A percentile compares a stretch with the other conserved stretches of the same genome.
Evolutionary conservation across 768 basidiomycete species (phyloP).

Genomic region (Plicaturopsis crispa): DNA sequence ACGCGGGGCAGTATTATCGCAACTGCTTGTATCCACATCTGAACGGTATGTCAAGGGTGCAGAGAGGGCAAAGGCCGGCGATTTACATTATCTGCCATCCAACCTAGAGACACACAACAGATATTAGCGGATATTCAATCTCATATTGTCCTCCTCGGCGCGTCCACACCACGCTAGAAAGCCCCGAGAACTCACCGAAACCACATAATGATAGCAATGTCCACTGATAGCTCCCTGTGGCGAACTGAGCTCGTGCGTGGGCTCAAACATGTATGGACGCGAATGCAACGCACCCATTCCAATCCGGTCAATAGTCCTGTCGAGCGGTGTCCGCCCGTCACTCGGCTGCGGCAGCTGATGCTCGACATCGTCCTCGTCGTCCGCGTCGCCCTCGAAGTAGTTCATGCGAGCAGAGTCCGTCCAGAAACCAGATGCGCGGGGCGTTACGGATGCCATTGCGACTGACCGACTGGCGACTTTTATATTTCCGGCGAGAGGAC

Average conservation of each 20-base stretch:
- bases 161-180: background rate
- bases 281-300: conserved; percentile 62
- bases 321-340: conserved; percentile 55
- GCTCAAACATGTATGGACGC: background rate
- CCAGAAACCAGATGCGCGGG: conserved; percentile 46
- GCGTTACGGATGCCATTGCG: conserved; percentile 35
- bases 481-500: too few relatives aligned
- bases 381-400: conserved; percentile 32
- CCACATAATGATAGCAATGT: conserved; percentile 77
- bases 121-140: too few relatives aligned
- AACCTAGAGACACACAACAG: conserved; percentile 40
- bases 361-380: conserved; percentile 23
- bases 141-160: background rate
- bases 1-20: conserved; percentile 96
- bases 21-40: conserved; percentile 93
- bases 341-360: conserved; percentile 5
- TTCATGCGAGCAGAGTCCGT: conserved; percentile 25
- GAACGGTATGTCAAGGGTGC: conserved; percentile 19
- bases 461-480: too few relatives aligned
- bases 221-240: conserved; percentile 70
- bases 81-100: conserved; percentile 88
- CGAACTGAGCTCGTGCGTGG: background rate
- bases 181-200: conserved; percentile 54
- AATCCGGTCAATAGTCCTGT: conserved; percentile 84
- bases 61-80: conserved; percentile 1